Base-by-base conservation (phyloP, 2,329 filamentous ascomycete genomes). In the Ophidiomyces ophidiicola region DNA sequence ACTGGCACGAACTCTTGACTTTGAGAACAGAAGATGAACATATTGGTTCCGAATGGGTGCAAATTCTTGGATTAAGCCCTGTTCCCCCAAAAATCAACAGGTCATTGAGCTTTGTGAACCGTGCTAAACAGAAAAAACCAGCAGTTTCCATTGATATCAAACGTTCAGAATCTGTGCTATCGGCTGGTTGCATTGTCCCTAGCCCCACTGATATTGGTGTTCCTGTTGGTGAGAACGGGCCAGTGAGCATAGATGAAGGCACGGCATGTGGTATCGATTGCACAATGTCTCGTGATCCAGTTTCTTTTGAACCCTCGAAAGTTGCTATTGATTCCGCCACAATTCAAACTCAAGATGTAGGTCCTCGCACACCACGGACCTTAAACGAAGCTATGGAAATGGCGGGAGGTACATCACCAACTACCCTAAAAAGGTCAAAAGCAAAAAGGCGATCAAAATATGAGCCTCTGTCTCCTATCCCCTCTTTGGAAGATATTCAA, bases 1-100 rank as follows among this genome's bases (percentile, higher is more conserved):
- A 82, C 47, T 96, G 88, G 87, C 78, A 78, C 45, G 87, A 98
- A 60, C 66, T 93, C 5, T 66, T 96, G 43, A 79, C 76, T n/a
- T 67, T 96, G 11, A 73, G 70, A 6, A 76, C 82, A 2, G 80
- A 87, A 38, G 76, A 83, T 53, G 79, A 86, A 45, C 78, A 83
- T 41, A 77, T 86, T 43, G 77, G 80, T 4, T 64, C 74, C 11
- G 90, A 96, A 59, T 98, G 90, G 90, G 67, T 94, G 25, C 73
- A 82, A 26, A 83, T 94, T 60, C 64, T 96, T n/a, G 76, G 76
- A n/a, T 60, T 72, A 20, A 66, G 67, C 23, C 79, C 79, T 19
- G 63, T 78, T 23, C 76, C 76, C 15, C 76, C 77, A 28, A 63
- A 65, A 26, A 66, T 79, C 20, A 66, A 67, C 39, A 65, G 70